Percentiles rank a stretch among this genome's conserved stretches.
Evolutionary conservation across 768 basidiomycete species (phyloP).

Genomic region (Suillus placidus): DNA sequence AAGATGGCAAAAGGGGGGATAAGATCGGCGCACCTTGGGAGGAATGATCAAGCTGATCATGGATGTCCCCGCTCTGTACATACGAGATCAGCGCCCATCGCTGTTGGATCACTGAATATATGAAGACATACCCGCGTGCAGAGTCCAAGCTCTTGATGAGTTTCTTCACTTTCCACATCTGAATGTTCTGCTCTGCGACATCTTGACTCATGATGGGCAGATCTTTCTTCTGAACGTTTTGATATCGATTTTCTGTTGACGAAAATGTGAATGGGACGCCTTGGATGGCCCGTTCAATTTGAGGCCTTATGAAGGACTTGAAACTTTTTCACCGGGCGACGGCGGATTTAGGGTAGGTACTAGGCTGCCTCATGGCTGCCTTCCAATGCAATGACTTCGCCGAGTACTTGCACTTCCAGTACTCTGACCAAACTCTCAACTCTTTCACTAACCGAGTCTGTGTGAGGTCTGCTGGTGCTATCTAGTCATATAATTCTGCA

Average conservation of each 20-base stretch:
- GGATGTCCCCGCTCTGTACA: constrained; percentile 84
- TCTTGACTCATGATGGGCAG: constrained; percentile 76
- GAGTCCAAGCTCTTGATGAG: constrained; percentile 97
- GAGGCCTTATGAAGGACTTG: not conserved
- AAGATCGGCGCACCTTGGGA: constrained; percentile 65
- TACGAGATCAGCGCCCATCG: constrained; percentile 25
- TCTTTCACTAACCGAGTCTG: not conserved
- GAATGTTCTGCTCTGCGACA: constrained; percentile 90
- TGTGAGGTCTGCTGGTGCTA: not conserved
- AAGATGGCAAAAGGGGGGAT: constrained; percentile 7
- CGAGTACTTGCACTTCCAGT: not conserved
- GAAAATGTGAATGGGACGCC: constrained; percentile 16
- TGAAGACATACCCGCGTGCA: constrained; percentile 50
- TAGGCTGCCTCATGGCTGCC: constrained; percentile 2
- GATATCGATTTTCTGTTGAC: constrained; percentile 14
- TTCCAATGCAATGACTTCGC: not conserved
- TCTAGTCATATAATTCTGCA: not conserved
- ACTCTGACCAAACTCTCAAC: not conserved
- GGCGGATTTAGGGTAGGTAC: constrained; percentile 13
- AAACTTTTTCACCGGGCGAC: constrained; percentile 8
- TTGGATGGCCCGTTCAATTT: constrained; percentile 4
- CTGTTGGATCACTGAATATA: constrained; percentile 7
- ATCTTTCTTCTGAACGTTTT: constrained; percentile 13
- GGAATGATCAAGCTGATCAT: constrained; percentile 99
- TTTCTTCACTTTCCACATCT: constrained; percentile 99